Base-by-base conservation (phyloP, 257 asterid genomes). In the Dorcoceras hygrometricum region DNA sequence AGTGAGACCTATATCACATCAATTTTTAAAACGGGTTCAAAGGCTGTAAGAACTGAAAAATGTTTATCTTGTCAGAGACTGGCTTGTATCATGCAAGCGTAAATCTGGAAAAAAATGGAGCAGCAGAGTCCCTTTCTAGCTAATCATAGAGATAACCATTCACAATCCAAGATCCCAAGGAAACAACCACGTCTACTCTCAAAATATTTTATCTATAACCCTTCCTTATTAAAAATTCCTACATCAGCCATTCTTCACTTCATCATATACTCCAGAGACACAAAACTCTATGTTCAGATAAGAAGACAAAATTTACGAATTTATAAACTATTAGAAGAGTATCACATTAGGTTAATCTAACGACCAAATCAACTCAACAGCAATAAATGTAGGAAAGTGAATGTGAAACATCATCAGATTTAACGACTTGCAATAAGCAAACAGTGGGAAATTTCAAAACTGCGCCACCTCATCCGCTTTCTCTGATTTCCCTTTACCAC, bases 401-500 rank as follows among this genome's bases (percentile, higher is more conserved):
- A 55, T 32, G 54, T 27, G 57, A 60, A 14, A 14, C 6, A 39
- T 39, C 50, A 39, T 3, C 50, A 39, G 4, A 39, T 11, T 39
- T 14, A 39, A 14, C 14, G 5, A 12, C 50, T 39, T 39, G 50
- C 11, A 39, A 12, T 0, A 11, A 39, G 59, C 31, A 54, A n/a
- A 70, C 19, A 28, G 31, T 28, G 56, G 25, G 28, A 14, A 20
- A 65, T 28, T 57, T 63, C 58, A 72, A 55, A 29, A 67, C 28
- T 46, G 16, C 19, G 59, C 68, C 77, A 88, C 96, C 95, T 86
- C 80, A 66, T 78, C 79, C 36, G 71, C 94, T 62, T 67, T 71
- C 24, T 71, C 78, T 8, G 83, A 69, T 73, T 82, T 82, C 60
- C 91, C 89, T 70, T 86, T 75, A 48, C 84, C 83, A 62, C 89